A percentile compares a stretch with the other conserved stretches of the same genome.
Conservation (phyloP, 192 early-diverging fungal genomes). For the Mortierella claussenii region DNA sequence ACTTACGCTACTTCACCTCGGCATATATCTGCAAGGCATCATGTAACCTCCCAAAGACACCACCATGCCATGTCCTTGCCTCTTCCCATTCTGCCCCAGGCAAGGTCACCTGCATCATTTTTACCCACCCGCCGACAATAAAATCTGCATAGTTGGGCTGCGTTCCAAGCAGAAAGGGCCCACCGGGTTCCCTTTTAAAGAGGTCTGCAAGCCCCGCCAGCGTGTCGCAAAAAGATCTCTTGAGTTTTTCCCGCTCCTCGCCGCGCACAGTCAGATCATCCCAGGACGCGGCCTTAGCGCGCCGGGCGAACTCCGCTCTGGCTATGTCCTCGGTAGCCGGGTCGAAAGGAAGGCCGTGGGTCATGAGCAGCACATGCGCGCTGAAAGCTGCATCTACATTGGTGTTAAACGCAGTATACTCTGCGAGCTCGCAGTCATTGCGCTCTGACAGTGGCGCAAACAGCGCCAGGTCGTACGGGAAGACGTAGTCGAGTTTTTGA, state of each 20-base stretch:
- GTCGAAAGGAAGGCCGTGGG: constrained; percentile 36
- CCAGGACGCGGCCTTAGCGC: constrained; percentile 32
- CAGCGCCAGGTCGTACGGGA: constrained; percentile 10
- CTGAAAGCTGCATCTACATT: constrained; percentile 41
- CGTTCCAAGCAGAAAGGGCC: constrained; percentile 38
- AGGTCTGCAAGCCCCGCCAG: constrained; percentile 38
- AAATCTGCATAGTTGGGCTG: constrained; percentile 49
- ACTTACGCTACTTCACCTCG: constrained; percentile 53
- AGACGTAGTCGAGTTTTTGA: constrained; percentile 53
- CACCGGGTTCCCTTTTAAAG: constrained; percentile 39
- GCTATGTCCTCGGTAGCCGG: constrained; percentile 14
- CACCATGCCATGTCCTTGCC: constrained; percentile 43
- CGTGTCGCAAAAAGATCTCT: constrained; percentile 29
- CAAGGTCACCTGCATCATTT: constrained; percentile 33
- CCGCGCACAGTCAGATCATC: constrained; percentile 30
- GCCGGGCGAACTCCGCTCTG: constrained; percentile 35
- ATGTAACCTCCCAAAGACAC: constrained; percentile 44
- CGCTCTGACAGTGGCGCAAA: constrained; percentile 44
- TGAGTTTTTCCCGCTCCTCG: constrained; percentile 36
- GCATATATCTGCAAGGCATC: constrained; percentile 45
- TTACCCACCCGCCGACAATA: constrained; percentile 47
- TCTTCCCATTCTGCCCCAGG: constrained; percentile 37
- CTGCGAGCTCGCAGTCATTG: constrained; percentile 16
- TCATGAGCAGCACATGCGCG: constrained; percentile 24
- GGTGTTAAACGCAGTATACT: constrained; percentile 35